A percentile compares a stretch with the other conserved stretches of the same genome.
phyloP scores from a whole-genome alignment of 345 rosid species.

The Lepidium africanum region DNA sequence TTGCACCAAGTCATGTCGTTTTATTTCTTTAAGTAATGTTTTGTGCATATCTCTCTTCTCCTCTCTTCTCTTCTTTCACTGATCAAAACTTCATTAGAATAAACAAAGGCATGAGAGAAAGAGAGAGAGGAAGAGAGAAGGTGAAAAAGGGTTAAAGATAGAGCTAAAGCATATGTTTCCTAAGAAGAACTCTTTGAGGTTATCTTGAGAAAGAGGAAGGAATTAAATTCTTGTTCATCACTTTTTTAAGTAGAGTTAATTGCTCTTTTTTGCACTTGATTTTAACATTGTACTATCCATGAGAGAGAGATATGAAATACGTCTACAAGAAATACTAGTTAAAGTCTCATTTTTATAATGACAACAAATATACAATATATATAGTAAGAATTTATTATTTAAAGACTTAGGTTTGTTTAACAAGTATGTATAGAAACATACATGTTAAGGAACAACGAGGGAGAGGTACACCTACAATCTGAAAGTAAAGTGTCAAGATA shows the following conservation, averaged over 20 bases:
- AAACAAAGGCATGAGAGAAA: conserved; percentile 26
- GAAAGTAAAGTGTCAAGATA: conserved; percentile 9
- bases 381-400: neutral
- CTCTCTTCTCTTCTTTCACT: conserved; percentile 17
- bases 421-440: conserved; percentile 17
- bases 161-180: conserved; percentile 36
- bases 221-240: conserved; percentile 44
- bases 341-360: conserved; percentile 1
- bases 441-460: conserved; percentile 21
- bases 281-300: conserved; percentile 21
- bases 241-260: conserved; percentile 31
- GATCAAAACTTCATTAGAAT: conserved; percentile 29
- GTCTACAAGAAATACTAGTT: neutral
- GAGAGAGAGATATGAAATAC: conserved; percentile 8
- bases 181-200: conserved; percentile 32
- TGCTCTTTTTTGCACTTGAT: conserved; percentile 24
- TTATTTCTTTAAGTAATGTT: conserved; percentile 15
- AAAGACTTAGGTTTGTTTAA: conserved; percentile 5
- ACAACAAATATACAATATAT: neutral
- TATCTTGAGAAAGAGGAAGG: conserved; percentile 48
- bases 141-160: conserved; percentile 1
- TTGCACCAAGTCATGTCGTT: conserved; percentile 85
- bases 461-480: conserved; percentile 23
- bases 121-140: conserved; percentile 8
- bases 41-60: conserved; percentile 33